Evolutionary conservation across 1,139 yeast species (phyloP), one percentile per base, ranked within the genome.

Genomic region (Diutina ranongensis): DNA sequence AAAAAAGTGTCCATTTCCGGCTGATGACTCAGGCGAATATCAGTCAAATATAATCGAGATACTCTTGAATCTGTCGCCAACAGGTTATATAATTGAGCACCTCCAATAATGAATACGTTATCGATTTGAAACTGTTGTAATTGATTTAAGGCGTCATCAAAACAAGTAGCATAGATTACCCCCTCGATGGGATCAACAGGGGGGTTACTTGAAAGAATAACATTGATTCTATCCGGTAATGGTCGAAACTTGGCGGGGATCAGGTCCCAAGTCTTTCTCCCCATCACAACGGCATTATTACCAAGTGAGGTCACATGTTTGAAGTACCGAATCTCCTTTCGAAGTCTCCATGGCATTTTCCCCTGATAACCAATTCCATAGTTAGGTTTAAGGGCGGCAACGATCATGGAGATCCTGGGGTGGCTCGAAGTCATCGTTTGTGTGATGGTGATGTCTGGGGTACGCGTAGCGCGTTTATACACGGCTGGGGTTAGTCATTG

Each of bases 261-360:
- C 8, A 96, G 85, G 35, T 88, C 94, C 95, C 97, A 92, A 1
- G 98, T 92, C 57, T 80, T 83, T 48, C 97, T 72, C 4, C 99
- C 99, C 99, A 94, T 92, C 9, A 94, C 72, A 13, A 94, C 97
- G 0, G 88, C 94, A 55, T 89, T 86, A 47, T 64, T 59, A 3
- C 36, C 44, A 7, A 15, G 36, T 3, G 80, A 64, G 0, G 98
- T 92, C 16, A 85, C 83, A 47, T 77, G 76, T 49, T 77, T 74
- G 67, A 92, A 92, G 60, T 82, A 92, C 56, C 78, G 78, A 81
- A 94, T 86, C 60, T 92, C 99, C 48, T 81, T 73, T 47, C 78
- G 71, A 31, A 92, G 69, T 46, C 82, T 71, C 99, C 99, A 92
- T 7, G 99, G 98, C 51, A 92, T 67, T 46, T 71, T 64, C 1